phyloP scores from a whole-genome alignment of 2,329 filamentous ascomycete species.

The Ophiognomonia clavigignenti-juglandacearum region DNA sequence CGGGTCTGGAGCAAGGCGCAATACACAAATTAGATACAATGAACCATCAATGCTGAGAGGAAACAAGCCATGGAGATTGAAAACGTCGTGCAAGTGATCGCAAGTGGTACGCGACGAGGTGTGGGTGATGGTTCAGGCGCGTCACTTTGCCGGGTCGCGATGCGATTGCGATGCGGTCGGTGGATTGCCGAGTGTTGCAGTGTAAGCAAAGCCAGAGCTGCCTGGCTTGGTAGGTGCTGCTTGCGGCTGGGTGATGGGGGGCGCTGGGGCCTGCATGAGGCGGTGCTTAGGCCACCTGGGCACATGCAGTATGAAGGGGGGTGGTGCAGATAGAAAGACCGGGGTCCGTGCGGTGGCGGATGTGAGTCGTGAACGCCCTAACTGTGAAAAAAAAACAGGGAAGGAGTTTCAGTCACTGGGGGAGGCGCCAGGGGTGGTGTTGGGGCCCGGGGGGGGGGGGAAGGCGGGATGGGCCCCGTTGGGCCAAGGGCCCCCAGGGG shows the following conservation, averaged over 20 bases:
- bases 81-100: constrained; percentile 29
- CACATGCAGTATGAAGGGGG: too few relatives aligned
- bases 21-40: constrained; percentile 20
- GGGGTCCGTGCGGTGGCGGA: neutral
- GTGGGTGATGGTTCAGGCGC: constrained; percentile 31
- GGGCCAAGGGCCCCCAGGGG: neutral
- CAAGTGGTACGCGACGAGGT: constrained; percentile 41
- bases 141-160: constrained; percentile 28
- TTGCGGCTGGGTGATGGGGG: constrained; percentile 14
- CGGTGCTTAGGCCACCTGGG: too few relatives aligned
- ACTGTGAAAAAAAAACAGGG: neutral
- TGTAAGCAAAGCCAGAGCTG: constrained; percentile 2
- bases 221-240: constrained; percentile 23
- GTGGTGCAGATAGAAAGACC: neutral
- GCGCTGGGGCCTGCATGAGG: neutral
- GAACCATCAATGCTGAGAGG: constrained; percentile 33
- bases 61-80: constrained; percentile 39
- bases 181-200: constrained; percentile 1
- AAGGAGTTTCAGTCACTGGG: neutral
- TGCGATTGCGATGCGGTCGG: constrained; percentile 15
- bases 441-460: too few relatives aligned
- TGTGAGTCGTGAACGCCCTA: neutral
- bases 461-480: neutral
- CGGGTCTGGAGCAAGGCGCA: constrained; percentile 4
- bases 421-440: neutral